Conservation (phyloP, 2,329 filamentous ascomycete genomes). For the Ophiostoma perfectum region DNA sequence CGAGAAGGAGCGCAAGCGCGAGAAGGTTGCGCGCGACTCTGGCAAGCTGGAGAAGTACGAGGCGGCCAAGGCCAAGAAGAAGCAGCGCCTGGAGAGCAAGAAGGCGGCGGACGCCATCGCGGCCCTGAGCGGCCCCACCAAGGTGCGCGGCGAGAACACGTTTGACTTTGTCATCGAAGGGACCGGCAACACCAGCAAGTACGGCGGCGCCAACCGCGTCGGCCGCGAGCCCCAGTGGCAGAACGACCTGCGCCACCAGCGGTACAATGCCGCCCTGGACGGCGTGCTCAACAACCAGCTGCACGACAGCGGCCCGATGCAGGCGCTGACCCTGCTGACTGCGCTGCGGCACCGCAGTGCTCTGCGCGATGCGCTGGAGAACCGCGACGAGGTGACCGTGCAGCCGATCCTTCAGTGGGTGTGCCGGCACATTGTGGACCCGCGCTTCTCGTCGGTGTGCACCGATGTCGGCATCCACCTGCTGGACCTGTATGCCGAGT, state of each 20-base stretch:
- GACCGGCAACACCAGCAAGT: conserved; percentile 43
- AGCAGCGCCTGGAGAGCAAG: conserved; percentile 45
- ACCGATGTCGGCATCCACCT: conserved; percentile 78
- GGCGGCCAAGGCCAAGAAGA: conserved; percentile 63
- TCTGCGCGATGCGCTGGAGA: conserved; percentile 70
- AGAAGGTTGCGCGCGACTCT: conserved; percentile 67
- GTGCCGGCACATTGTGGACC: conserved; percentile 72
- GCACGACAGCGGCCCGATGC: conserved; percentile 53
- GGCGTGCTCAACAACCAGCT: conserved; percentile 57
- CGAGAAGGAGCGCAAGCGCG: conserved; percentile 38
- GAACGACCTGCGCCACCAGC: conserved; percentile 68
- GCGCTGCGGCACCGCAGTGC: conserved; percentile 84
- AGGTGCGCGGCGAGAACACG: conserved; percentile 62
- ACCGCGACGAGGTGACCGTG: conserved; percentile 73
- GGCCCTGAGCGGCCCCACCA: conserved; percentile 49
- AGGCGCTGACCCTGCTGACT: conserved; percentile 69
- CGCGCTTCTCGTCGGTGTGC: conserved; percentile 72
- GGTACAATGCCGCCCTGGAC: conserved; percentile 74
- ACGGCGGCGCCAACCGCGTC: conserved; percentile 39
- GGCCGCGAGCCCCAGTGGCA: conserved; percentile 67
- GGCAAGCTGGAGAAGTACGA: conserved; percentile 77
- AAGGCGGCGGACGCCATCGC: conserved; percentile 56
- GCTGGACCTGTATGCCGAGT: conserved; percentile 80
- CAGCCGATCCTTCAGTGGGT: conserved; percentile 82
- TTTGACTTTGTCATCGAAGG: conserved; percentile 77